Evolutionary conservation across 192 early-diverging fungal species (phyloP).

Genomic region (Backusella morwellensis): DNA sequence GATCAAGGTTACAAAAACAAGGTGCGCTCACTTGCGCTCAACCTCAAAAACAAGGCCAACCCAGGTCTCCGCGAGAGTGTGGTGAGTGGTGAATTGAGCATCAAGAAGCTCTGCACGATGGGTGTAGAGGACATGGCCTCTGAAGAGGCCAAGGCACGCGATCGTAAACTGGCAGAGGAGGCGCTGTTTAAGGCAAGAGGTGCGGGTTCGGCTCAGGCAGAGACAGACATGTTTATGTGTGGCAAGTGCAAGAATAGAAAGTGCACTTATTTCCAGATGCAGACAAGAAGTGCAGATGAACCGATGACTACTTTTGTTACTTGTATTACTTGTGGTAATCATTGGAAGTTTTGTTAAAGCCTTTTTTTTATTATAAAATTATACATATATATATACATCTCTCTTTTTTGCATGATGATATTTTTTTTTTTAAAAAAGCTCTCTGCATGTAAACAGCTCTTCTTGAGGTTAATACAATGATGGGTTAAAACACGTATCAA

Average conservation of each 20-base stretch:
- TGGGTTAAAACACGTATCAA: background rate
- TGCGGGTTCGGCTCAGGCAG: slow-evolving; percentile 69
- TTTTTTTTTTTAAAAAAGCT: too few species aligned
- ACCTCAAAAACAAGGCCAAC: slow-evolving; percentile 75
- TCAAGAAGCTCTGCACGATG: slow-evolving; percentile 74
- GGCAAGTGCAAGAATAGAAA: slow-evolving; percentile 88
- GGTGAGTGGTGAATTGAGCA: slow-evolving; percentile 61
- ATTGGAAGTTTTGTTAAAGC: slow-evolving; percentile 64
- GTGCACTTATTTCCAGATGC: slow-evolving; percentile 82
- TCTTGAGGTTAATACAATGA: too few species aligned
- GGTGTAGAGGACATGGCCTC: slow-evolving; percentile 88
- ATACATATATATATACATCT: background rate
- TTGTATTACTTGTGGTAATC: slow-evolving; percentile 79
- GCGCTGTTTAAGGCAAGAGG: slow-evolving; percentile 76
- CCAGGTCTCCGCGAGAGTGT: slow-evolving; percentile 68
- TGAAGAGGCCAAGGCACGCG: slow-evolving; percentile 72
- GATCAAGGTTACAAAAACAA: slow-evolving; percentile 67
- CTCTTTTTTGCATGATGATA: too few species aligned
- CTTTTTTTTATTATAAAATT: background rate
- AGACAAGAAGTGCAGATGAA: slow-evolving; percentile 94
- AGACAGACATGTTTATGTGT: slow-evolving; percentile 92
- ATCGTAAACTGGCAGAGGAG: slow-evolving; percentile 67
- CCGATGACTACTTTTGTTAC: slow-evolving; percentile 99
- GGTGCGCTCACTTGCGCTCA: slow-evolving; percentile 74
- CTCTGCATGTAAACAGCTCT: too few species aligned